phyloP scores from a whole-genome alignment of 2,329 filamentous ascomycete genomes.

The Fusarium sp. region DNA sequence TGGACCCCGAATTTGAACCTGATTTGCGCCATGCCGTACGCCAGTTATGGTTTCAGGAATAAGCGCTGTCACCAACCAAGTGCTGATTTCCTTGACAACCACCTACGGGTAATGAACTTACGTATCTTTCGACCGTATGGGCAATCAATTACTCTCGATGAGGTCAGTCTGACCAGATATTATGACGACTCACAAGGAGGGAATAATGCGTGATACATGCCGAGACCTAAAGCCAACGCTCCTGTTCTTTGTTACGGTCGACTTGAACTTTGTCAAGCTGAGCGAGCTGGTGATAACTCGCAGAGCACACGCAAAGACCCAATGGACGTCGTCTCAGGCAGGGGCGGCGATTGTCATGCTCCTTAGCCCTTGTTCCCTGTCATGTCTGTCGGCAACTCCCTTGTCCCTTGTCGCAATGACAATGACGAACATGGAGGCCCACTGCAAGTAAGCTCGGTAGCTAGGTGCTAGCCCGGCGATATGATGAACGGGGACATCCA shows the following conservation, averaged over 20 bases:
- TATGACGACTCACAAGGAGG: neutral
- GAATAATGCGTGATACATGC: neutral
- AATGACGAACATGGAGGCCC: constrained; percentile 49
- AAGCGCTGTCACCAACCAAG: constrained; percentile 7
- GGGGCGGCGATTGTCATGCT: constrained; percentile 27
- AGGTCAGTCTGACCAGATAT: neutral
- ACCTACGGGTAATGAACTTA: neutral
- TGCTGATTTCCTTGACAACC: neutral
- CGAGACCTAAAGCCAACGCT: too few species aligned
- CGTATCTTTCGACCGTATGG: constrained; percentile 2
- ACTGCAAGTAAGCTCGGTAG: constrained; percentile 47
- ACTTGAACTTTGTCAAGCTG: neutral
- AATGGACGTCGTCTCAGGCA: constrained; percentile 19
- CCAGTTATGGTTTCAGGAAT: constrained; percentile 4
- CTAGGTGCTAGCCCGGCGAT: constrained; percentile 45
- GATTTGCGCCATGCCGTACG: constrained; percentile 3
- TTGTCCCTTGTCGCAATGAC: constrained; percentile 22
- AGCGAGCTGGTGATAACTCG: constrained; percentile 4
- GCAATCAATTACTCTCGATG: neutral
- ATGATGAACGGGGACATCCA: constrained; percentile 41
- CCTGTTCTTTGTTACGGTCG: neutral
- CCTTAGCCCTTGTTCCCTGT: constrained; percentile 25
- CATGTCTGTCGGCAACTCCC: constrained; percentile 1
- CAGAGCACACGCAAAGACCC: neutral
- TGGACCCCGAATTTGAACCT: constrained; percentile 8